phyloP scores from a whole-genome alignment of 2,329 filamentous ascomycete genomes.

The Helotiales sp. region DNA sequence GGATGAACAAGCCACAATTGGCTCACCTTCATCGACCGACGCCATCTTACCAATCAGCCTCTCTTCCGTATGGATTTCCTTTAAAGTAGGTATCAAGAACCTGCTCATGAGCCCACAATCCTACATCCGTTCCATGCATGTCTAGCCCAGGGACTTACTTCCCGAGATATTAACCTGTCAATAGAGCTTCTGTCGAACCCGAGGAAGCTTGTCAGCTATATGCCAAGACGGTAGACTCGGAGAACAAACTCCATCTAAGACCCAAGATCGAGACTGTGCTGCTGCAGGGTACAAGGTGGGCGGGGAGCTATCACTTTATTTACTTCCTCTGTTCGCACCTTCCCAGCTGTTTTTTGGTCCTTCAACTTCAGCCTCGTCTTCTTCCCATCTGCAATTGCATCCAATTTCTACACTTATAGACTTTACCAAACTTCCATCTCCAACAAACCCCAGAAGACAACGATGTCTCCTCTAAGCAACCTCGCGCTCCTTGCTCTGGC shows the following conservation, averaged over 20 bases:
- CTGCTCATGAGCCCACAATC: too few species aligned
- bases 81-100: too few species aligned
- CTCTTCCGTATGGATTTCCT: too few species aligned
- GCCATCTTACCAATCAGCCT: too few species aligned
- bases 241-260: background rate
- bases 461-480: slow-evolving; percentile 8
- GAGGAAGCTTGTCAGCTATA: background rate
- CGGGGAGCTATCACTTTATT: background rate
- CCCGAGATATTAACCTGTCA: background rate
- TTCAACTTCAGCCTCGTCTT: background rate
- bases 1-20: background rate
- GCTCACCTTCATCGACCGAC: too few species aligned
- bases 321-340: background rate
- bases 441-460: background rate
- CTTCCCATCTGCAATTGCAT: background rate
- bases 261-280: background rate
- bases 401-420: background rate
- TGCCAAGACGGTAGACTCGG: background rate
- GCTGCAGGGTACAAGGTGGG: background rate
- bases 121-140: too few species aligned
- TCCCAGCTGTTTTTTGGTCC: background rate
- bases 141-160: too few species aligned
- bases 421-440: background rate
- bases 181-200: background rate
- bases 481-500: slow-evolving; percentile 14